Evolutionary conservation across 495 filamentous ascomycete genomes (phyloP).

Genomic region (Pseudoneurospora amorphoporcata): DNA sequence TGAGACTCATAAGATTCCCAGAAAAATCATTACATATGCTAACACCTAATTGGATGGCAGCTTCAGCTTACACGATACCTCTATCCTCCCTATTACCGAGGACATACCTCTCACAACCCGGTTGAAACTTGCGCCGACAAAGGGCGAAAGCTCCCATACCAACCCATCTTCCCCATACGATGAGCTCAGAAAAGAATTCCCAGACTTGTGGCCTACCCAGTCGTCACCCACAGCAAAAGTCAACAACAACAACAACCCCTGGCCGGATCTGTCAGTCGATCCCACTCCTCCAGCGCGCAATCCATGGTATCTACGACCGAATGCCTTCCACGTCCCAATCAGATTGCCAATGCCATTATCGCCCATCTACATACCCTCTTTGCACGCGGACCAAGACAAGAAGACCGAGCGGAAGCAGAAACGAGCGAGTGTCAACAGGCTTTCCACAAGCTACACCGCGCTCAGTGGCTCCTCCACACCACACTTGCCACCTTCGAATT

Average conservation of each 20-base stretch:
- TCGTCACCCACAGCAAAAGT: neutral
- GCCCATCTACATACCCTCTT: neutral
- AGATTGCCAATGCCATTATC: neutral
- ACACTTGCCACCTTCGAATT: neutral
- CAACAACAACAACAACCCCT: slow-evolving; percentile 7
- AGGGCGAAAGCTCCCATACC: neutral
- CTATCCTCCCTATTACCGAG: slow-evolving; percentile 8
- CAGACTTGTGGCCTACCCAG: neutral
- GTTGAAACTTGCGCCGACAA: neutral
- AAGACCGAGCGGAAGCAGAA: neutral
- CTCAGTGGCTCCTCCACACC: neutral
- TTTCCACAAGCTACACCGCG: neutral
- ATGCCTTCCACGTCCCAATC: neutral
- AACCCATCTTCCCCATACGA: neutral
- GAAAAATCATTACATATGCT: neutral
- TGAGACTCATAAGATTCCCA: neutral
- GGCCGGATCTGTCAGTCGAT: slow-evolving; percentile 13
- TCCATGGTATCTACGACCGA: neutral
- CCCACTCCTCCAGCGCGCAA: neutral
- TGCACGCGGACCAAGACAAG: neutral
- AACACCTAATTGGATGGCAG: neutral
- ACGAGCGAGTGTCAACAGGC: neutral
- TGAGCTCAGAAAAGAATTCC: neutral
- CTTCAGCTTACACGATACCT: slow-evolving; percentile 6
- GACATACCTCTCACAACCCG: neutral